Evolutionary conservation across 345 rosid species (phyloP).

Genomic region (Dipteronia dyeriana): DNA sequence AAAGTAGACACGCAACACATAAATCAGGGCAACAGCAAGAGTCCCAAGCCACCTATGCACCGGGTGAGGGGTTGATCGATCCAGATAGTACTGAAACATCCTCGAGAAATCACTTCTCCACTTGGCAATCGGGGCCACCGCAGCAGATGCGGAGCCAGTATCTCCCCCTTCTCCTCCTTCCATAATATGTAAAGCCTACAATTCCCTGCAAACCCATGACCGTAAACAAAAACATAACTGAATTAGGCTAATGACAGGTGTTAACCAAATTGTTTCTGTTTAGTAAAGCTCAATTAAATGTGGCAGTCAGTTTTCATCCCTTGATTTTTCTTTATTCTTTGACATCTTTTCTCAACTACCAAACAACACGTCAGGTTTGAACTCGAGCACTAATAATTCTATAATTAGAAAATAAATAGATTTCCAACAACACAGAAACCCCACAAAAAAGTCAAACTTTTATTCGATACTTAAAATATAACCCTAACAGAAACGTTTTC

Average conservation of each 20-base stretch:
- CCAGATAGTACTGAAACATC: constrained; percentile 54
- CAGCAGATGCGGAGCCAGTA: constrained; percentile 16
- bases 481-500: not conserved
- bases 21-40: constrained; percentile 32
- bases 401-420: not conserved
- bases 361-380: not conserved
- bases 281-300: not conserved
- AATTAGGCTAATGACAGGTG: no score
- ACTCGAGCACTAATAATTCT: not conserved
- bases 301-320: not conserved
- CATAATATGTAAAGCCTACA: constrained; percentile 24
- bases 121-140: constrained; percentile 41
- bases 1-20: constrained; percentile 41
- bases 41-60: constrained; percentile 50
- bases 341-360: not conserved
- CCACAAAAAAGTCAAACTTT: not conserved
- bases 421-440: not conserved
- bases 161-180: constrained; percentile 35
- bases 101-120: constrained; percentile 51
- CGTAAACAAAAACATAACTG: no score
- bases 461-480: not conserved
- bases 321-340: not conserved
- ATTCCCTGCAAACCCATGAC: constrained; percentile 16
- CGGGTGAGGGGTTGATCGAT: constrained; percentile 53
- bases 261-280: not conserved